phyloP scores from a whole-genome alignment of 1,284 basidiomycete species.

The Anthracocystis walkeri region DNA sequence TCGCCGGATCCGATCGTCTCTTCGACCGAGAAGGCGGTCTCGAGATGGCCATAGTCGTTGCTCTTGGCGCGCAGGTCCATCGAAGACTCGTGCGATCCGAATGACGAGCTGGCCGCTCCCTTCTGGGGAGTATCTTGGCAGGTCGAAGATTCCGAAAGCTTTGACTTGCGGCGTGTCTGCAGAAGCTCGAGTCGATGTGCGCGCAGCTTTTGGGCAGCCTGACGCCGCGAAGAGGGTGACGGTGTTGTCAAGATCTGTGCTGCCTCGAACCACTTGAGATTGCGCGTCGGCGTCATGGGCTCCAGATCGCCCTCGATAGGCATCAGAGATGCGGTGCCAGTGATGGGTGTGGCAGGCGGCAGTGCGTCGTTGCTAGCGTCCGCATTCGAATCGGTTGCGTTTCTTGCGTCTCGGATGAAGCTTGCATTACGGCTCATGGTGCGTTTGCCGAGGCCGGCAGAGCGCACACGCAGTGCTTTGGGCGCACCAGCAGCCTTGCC shows the following conservation, averaged over 20 bases:
- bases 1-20: constrained; percentile 90
- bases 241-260: constrained; percentile 62
- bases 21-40: constrained; percentile 77
- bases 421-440: constrained; percentile 46
- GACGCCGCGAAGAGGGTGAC: constrained; percentile 52
- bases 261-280: constrained; percentile 67
- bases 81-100: constrained; percentile 11
- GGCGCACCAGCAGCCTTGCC: constrained; percentile 40
- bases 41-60: constrained; percentile 45
- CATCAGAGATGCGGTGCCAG: constrained; percentile 10
- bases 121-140: constrained; percentile 47
- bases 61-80: constrained; percentile 18
- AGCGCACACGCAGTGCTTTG: constrained; percentile 44
- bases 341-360: constrained; percentile 41
- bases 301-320: constrained; percentile 22
- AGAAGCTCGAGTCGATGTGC: constrained; percentile 48
- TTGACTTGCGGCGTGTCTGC: constrained; percentile 41
- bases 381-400: constrained; percentile 2
- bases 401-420: constrained; percentile 24
- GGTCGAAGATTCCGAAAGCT: constrained; percentile 40
- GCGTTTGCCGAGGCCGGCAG: constrained; percentile 39
- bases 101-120: constrained; percentile 5
- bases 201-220: constrained; percentile 38
- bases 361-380: constrained; percentile 13
- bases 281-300: constrained; percentile 67